Conservation (phyloP, 805 yeast species). For the Cyberlindnera sargentensis region DNA sequence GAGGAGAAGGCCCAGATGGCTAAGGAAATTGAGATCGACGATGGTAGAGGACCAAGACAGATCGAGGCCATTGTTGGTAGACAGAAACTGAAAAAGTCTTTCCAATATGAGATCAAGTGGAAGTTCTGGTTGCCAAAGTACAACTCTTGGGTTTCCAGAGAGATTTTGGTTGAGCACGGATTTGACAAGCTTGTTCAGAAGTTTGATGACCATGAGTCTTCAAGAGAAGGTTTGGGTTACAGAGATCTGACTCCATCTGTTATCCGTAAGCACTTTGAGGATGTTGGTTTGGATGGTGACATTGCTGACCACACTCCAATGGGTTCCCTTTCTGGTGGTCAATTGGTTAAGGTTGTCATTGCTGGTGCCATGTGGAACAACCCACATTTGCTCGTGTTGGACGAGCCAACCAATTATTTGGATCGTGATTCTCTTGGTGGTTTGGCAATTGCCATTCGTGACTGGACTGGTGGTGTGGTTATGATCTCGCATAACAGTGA, state of each 20-base stretch:
- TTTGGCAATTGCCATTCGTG: conserved; percentile 93
- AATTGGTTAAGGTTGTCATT: conserved; percentile 94
- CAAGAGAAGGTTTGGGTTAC: conserved; percentile 98
- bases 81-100: conserved; percentile 91
- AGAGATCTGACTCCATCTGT: conserved; percentile 89
- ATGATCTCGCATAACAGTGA: conserved; percentile 98
- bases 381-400: conserved; percentile 92
- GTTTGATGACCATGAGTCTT: conserved; percentile 98
- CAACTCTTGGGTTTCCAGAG: conserved; percentile 91
- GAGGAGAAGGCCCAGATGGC: conserved; percentile 73
- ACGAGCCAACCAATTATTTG: conserved; percentile 97
- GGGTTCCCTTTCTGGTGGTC: conserved; percentile 97
- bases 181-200: conserved; percentile 88
- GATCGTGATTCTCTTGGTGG: conserved; percentile 98
- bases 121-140: conserved; percentile 83
- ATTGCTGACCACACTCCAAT: conserved; percentile 97
- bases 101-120: conserved; percentile 98
- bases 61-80: conserved; percentile 96
- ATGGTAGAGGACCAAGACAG: conserved; percentile 82
- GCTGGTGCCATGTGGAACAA: conserved; percentile 99
- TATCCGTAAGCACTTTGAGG: conserved; percentile 94
- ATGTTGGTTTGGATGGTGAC: conserved; percentile 94
- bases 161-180: conserved; percentile 71
- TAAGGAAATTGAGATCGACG: conserved; percentile 71
- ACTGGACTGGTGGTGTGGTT: conserved; percentile 97